Evolutionary conservation across 2,329 filamentous ascomycete species (phyloP).

Genomic region (Raffaelea ambrosiae): DNA sequence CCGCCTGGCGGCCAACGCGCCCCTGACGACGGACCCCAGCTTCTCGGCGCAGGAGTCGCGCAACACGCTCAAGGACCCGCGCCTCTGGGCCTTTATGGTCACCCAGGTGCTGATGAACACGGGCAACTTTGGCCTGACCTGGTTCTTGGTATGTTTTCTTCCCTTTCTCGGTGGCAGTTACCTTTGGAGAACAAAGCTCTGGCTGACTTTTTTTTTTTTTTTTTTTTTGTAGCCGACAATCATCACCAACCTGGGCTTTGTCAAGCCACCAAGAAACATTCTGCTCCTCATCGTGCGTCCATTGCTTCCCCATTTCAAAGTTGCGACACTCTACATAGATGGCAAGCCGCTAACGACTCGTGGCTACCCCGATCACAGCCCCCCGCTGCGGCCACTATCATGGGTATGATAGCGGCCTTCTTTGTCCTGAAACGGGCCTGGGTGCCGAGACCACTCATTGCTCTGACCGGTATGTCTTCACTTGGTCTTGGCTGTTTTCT

Average conservation of each 20-base stretch:
- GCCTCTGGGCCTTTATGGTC: constrained; percentile 2
- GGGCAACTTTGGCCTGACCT: constrained; percentile 7
- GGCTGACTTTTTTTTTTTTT: background rate
- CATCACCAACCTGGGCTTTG: constrained; percentile 4
- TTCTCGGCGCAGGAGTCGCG: constrained; percentile 4
- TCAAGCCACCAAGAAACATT: constrained; percentile 5
- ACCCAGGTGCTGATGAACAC: constrained; percentile 10
- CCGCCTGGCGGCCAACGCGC: constrained; percentile 7
- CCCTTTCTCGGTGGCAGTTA: too few species aligned
- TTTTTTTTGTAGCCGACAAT: background rate
- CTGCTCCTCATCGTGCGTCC: constrained; percentile 7
- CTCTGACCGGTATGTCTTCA: background rate
- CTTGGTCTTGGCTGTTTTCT: background rate
- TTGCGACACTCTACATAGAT: background rate
- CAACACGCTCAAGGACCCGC: constrained; percentile 6
- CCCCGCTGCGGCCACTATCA: constrained; percentile 3
- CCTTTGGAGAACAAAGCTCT: background rate
- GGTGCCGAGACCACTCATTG: constrained; percentile 5
- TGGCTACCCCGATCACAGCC: constrained; percentile 1
- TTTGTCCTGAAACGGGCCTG: constrained; percentile 5
- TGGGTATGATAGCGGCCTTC: constrained; percentile 1
- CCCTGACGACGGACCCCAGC: constrained; percentile 3
- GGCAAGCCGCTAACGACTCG: background rate
- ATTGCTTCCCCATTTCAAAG: too few species aligned
- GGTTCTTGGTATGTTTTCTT: constrained; percentile 4